Base-by-base conservation (phyloP, 2,329 filamentous ascomycete genomes). In the Aspergillus awamori region DNA sequence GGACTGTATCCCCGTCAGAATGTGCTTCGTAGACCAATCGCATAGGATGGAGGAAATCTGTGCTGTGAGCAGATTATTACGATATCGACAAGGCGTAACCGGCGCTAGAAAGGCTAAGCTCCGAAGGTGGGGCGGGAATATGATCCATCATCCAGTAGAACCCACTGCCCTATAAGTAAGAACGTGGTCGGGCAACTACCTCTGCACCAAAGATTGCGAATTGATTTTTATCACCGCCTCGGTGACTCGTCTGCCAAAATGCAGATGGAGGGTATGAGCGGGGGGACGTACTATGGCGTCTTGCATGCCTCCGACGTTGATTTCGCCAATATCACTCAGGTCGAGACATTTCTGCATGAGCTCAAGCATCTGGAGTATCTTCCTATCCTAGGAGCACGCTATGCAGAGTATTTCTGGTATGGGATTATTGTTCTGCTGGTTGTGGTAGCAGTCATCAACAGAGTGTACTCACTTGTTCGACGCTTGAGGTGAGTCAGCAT, bases 41-140 rank as follows among this genome's bases (percentile, higher is more conserved):
- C 13, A 51, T 51, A 51, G 47, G 47, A 17, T 30, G 28, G 28
- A 17, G n/a, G 4, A 30, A 33, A 17, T 17, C 6, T 13, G 26
- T 20, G 47, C 47, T 11, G 26, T 51, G 47, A 51, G 47, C 47
- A 51, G 47, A 51, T 51, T 51, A 51, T 51, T 51, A 51, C 47
- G 47, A 51, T 28, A 51, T 51, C 26, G 15, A 30, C 26, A 28
- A 15, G 47, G n/a, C n/a, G 26, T 28, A 51, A 15, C n/a, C 47
- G 47, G 26, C 47, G 47, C 47, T 51, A 51, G 47, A 51, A n/a
- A 51, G 26, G 26, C 47, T 30, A 51, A 51, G 47, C 47, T 51
- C 47, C 26, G 33, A n/a, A n/a, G 26, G 24, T 33, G 45, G 45
- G 33, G 33, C 33, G 33, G 33, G 33, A 15, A 15, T 36, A 15